A percentile compares a stretch with the other conserved stretches of the same genome.
phyloP scores from a whole-genome alignment of 78 protist genomes.

The Mastigamoeba balamuthi region DNA sequence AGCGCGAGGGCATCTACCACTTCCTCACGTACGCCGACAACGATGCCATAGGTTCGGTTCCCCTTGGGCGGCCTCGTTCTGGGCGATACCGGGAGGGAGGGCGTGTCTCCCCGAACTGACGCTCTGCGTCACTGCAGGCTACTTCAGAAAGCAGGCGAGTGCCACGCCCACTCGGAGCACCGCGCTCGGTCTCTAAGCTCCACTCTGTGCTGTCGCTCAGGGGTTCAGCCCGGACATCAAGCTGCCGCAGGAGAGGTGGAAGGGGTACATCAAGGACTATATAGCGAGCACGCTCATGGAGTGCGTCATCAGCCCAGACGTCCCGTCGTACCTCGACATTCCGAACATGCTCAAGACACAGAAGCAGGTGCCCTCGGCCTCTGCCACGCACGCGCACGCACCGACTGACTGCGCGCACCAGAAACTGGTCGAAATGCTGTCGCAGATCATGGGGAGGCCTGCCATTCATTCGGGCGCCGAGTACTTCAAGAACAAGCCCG shows the following conservation, averaged over 20 bases:
- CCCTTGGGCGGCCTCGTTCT: too few species aligned
- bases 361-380: background rate
- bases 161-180: too few species aligned
- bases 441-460: background rate
- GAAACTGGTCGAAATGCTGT: background rate
- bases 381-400: background rate
- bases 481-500: background rate
- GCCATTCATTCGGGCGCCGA: background rate
- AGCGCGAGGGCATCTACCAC: slow-evolving; percentile 2
- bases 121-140: too few species aligned
- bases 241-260: slow-evolving; percentile 7
- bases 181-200: background rate
- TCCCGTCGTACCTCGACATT: slow-evolving; percentile 8
- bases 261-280: slow-evolving; percentile 60
- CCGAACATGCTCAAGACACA: slow-evolving; percentile 3
- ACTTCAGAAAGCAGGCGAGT: slow-evolving; percentile 39
- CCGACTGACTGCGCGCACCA: background rate
- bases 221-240: slow-evolving; percentile 42
- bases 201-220: background rate
- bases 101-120: too few species aligned
- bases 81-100: too few species aligned
- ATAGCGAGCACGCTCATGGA: slow-evolving; percentile 62
- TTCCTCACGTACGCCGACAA: slow-evolving; percentile 72
- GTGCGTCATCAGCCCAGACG: slow-evolving; percentile 18
- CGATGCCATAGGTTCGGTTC: slow-evolving; percentile 52